phyloP scores from a whole-genome alignment of 139 green algal species.

The Chlamydomonas eustigma region DNA sequence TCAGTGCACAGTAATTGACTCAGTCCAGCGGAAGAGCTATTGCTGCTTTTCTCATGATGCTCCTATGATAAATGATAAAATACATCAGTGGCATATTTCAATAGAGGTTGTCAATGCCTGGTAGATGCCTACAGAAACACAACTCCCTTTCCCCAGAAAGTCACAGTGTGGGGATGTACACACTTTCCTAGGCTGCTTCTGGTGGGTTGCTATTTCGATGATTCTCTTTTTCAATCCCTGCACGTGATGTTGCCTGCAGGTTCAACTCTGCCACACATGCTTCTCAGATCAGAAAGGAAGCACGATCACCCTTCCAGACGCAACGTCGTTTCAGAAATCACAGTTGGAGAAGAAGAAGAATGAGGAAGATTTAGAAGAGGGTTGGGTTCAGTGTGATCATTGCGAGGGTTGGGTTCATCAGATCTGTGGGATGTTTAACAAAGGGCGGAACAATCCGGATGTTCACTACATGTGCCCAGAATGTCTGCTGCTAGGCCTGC shows the following conservation, averaged over 20 bases:
- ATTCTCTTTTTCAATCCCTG: too few species aligned
- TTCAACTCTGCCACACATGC: constrained; percentile 84
- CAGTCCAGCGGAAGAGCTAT: too few species aligned
- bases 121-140: too few species aligned
- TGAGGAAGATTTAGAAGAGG: constrained; percentile 87
- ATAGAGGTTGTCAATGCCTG: too few species aligned
- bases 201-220: too few species aligned
- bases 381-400: constrained; percentile 94
- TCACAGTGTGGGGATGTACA: neutral
- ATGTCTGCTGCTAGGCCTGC: constrained; percentile 71
- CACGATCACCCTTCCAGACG: constrained; percentile 50
- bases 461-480: constrained; percentile 88
- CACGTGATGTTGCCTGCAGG: constrained; percentile 19
- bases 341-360: constrained; percentile 84
- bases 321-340: constrained; percentile 32
- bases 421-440: constrained; percentile 33
- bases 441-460: constrained; percentile 81
- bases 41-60: too few species aligned
- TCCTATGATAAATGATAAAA: too few species aligned
- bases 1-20: too few species aligned
- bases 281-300: constrained; percentile 58
- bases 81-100: too few species aligned
- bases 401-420: constrained; percentile 96
- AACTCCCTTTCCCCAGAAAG: too few species aligned
- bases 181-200: neutral